Conservation (phyloP, 345 rosid species). For the Physaria fendleri region DNA sequence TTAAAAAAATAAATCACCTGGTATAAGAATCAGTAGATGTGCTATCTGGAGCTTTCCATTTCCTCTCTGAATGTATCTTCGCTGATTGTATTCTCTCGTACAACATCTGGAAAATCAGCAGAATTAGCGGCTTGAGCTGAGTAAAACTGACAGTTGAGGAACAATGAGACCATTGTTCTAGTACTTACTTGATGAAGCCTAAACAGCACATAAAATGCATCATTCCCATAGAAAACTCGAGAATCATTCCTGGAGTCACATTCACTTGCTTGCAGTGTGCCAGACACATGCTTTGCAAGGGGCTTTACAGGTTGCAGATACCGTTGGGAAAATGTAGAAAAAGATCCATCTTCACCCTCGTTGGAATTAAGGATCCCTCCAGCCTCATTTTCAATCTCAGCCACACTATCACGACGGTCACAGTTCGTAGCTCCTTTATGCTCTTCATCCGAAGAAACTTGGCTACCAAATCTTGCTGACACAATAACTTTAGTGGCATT, state of each 20-base stretch:
- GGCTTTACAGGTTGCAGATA: slow-evolving; percentile 74
- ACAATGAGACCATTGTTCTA: slow-evolving; percentile 3
- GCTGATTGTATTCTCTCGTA: slow-evolving; percentile 94
- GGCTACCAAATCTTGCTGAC: slow-evolving; percentile 69
- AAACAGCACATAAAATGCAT: slow-evolving; percentile 87
- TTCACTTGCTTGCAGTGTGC: slow-evolving; percentile 39
- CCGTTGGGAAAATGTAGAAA: slow-evolving; percentile 62
- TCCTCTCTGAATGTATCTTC: slow-evolving; percentile 85
- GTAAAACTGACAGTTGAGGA: neutral
- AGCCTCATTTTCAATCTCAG: slow-evolving; percentile 90
- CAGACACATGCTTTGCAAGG: slow-evolving; percentile 71
- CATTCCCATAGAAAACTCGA: slow-evolving; percentile 85
- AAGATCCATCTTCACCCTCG: slow-evolving; percentile 64
- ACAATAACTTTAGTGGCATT: slow-evolving; percentile 62
- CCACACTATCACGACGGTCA: slow-evolving; percentile 55
- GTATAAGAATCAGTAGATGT: slow-evolving; percentile 69
- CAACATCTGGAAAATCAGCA: slow-evolving; percentile 48
- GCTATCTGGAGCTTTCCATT: slow-evolving; percentile 82
- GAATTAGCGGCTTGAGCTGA: neutral
- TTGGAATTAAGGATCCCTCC: slow-evolving; percentile 55
- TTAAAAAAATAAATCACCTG: slow-evolving; percentile 44
- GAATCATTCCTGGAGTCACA: slow-evolving; percentile 45
- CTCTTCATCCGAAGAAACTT: slow-evolving; percentile 78
- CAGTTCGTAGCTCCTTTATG: slow-evolving; percentile 47
- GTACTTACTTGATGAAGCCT: slow-evolving; percentile 92